Percentiles rank a stretch among this genome's conserved stretches.
phyloP scores from a whole-genome alignment of 1,284 basidiomycete species.

The Ganoderma lingzhi region DNA sequence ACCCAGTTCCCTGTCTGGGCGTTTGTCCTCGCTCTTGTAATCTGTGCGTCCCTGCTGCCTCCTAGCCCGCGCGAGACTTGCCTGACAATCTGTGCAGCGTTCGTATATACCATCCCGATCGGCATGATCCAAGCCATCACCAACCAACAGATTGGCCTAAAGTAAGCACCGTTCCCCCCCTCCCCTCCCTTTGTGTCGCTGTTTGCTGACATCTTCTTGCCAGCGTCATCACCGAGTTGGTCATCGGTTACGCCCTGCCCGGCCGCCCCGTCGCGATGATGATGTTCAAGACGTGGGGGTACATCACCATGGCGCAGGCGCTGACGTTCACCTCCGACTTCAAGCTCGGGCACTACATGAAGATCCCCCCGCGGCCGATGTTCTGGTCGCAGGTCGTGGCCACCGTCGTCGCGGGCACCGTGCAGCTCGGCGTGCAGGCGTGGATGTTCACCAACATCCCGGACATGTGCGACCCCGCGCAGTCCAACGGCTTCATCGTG shows the following conservation, averaged over 20 bases:
- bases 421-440: constrained; percentile 56
- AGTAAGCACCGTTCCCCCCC: constrained; percentile 42
- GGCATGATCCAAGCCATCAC: constrained; percentile 76
- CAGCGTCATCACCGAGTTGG: constrained; percentile 57
- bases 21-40: constrained; percentile 51
- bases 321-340: constrained; percentile 59
- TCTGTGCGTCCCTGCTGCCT: constrained; percentile 36
- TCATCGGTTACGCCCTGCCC: constrained; percentile 59
- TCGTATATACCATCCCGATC: constrained; percentile 69
- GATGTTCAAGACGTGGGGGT: constrained; percentile 66
- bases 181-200: constrained; percentile 20
- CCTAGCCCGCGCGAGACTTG: too few species aligned
- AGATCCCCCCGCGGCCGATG: constrained; percentile 58
- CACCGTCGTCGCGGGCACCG: constrained; percentile 55
- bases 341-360: constrained; percentile 64
- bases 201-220: neutral
- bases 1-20: constrained; percentile 74
- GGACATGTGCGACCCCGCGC: constrained; percentile 50
- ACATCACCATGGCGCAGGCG: constrained; percentile 60
- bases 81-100: constrained; percentile 41
- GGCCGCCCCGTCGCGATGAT: constrained; percentile 67
- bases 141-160: constrained; percentile 69
- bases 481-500: constrained; percentile 49
- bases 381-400: constrained; percentile 59
- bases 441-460: constrained; percentile 62